Percentiles rank a stretch among this genome's conserved stretches.
phyloP scores from a whole-genome alignment of 306 rosid species.

The Acacia melanoxylon region DNA sequence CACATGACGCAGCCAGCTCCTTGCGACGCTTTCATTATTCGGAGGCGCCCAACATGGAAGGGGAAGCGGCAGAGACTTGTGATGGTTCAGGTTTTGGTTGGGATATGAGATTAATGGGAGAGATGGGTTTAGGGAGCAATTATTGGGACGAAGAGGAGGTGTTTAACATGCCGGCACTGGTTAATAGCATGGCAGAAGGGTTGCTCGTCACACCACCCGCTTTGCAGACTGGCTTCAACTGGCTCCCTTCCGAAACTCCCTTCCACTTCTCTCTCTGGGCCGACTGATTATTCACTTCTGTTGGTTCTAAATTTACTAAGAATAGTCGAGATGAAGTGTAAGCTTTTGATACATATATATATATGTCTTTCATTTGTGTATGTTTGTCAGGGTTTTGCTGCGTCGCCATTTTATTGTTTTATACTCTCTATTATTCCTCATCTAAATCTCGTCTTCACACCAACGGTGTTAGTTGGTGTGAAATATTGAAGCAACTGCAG shows the following conservation, averaged over 20 bases:
- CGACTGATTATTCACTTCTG: background rate
- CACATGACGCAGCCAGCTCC: background rate
- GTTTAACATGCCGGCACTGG: constrained; percentile 42
- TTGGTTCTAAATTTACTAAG: too few species aligned
- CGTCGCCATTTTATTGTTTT: background rate
- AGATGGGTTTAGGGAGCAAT: constrained; percentile 4
- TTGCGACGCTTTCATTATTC: too few species aligned
- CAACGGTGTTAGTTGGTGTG: too few species aligned
- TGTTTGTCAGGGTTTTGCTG: background rate
- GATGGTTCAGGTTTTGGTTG: background rate
- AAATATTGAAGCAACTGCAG: too few species aligned
- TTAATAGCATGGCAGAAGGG: constrained; percentile 51
- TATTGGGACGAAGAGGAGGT: constrained; percentile 52
- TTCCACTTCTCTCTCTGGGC: constrained; percentile 42
- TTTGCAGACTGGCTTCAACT: constrained; percentile 46
- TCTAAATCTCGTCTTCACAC: background rate
- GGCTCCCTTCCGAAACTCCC: constrained; percentile 39
- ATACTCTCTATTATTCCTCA: background rate
- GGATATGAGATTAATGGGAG: background rate
- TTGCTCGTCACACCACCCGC: constrained; percentile 52
- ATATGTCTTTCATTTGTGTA: background rate
- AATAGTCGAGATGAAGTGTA: too few species aligned
- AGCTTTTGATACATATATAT: too few species aligned
- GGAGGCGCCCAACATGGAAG: too few species aligned
- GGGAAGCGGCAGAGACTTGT: background rate